Evolutionary conservation across 2,329 filamentous ascomycete species (phyloP).

Genomic region (Ramularia endophylla): DNA sequence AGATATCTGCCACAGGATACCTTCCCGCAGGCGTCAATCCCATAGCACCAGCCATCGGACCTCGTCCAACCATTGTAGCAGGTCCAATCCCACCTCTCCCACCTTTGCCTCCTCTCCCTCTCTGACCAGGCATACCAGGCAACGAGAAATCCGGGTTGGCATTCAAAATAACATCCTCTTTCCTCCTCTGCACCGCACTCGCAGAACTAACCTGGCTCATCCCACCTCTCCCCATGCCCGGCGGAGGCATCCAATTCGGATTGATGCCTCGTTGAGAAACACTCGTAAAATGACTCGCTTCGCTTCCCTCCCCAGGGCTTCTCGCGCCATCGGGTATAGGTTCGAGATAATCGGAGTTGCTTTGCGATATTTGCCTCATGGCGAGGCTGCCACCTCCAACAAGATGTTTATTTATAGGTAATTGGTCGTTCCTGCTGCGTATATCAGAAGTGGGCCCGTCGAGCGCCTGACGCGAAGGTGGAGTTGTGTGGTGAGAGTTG

Average conservation of each 20-base stretch:
- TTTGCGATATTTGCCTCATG: too few relatives aligned
- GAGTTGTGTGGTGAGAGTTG: too few relatives aligned
- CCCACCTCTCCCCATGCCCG: conserved; percentile 6
- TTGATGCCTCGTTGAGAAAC: conserved; percentile 85
- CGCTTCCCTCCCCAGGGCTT: conserved; percentile 59
- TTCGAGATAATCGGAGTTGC: conserved; percentile 46
- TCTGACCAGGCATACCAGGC: conserved; percentile 40
- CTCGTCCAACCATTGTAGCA: conserved; percentile 15
- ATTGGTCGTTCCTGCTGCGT: too few relatives aligned
- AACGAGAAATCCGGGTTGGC: conserved; percentile 83
- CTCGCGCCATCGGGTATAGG: conserved; percentile 58
- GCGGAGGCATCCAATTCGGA: conserved; percentile 67
- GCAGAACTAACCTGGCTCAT: conserved; percentile 21
- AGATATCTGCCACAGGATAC: conserved; percentile 20
- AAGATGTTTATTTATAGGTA: too few relatives aligned
- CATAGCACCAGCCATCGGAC: conserved; percentile 7
- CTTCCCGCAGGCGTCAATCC: conserved; percentile 27
- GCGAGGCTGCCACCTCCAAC: too few relatives aligned
- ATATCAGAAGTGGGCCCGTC: too few relatives aligned
- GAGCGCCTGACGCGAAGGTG: too few relatives aligned
- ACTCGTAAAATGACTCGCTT: conserved; percentile 81
- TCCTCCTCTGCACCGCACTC: conserved; percentile 39
- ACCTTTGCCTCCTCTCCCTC: conserved; percentile 30
- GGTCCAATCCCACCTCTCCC: conserved; percentile 27
- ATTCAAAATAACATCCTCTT: conserved; percentile 67